Conservation (phyloP, 768 basidiomycete species). For the Agaricus blazei region DNA sequence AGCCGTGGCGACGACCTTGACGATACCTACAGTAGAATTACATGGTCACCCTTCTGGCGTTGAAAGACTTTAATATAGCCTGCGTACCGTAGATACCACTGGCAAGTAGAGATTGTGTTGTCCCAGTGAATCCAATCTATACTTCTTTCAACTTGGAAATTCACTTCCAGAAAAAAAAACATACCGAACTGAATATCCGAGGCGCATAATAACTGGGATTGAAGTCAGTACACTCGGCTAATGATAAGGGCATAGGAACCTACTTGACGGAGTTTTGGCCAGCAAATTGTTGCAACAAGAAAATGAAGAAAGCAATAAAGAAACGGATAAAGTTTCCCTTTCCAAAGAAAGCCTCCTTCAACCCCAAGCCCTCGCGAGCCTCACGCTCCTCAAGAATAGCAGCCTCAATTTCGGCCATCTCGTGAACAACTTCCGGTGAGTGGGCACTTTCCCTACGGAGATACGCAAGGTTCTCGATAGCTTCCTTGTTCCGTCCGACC, state of each 20-base stretch:
- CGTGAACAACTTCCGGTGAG: conserved; percentile 44
- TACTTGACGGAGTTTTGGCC: conserved; percentile 77
- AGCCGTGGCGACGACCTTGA: conserved; percentile 63
- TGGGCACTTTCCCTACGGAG: conserved; percentile 42
- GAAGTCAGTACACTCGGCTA: neutral
- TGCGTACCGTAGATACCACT: conserved; percentile 57
- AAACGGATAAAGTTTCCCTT: conserved; percentile 83
- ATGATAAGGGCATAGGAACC: neutral
- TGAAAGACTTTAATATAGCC: neutral
- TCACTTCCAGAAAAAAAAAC: conserved; percentile 13
- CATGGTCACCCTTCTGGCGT: neutral
- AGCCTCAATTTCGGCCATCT: conserved; percentile 79
- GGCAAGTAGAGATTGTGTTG: conserved; percentile 59
- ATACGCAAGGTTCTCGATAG: conserved; percentile 57
- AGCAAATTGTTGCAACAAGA: conserved; percentile 77
- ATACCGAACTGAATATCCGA: conserved; percentile 63
- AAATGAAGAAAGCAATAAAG: conserved; percentile 78
- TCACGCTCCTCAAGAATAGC: conserved; percentile 70
- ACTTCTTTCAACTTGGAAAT: neutral
- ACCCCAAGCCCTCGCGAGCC: conserved; percentile 58
- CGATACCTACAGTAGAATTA: conserved; percentile 29
- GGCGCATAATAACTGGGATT: conserved; percentile 59
- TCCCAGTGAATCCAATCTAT: conserved; percentile 63
- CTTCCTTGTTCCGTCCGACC: conserved; percentile 49
- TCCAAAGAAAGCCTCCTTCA: conserved; percentile 69